A percentile compares a stretch with the other conserved stretches of the same genome.
These are phyloP conservation scores for Fraxinus dipetala DNA, from an alignment of 305 asterid species.

Conservation along the genomic window DNA sequence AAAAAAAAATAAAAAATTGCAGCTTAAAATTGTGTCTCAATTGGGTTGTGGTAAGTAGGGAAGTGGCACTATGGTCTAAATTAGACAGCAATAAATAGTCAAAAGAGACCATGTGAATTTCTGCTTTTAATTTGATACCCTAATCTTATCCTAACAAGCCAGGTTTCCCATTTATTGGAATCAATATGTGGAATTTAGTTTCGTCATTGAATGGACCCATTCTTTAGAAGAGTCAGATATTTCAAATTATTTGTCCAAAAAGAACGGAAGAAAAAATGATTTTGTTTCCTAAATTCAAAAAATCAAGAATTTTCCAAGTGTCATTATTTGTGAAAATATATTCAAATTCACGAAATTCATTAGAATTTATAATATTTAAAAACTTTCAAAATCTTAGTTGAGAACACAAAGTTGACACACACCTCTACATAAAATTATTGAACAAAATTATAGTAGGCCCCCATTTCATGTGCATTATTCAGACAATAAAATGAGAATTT, in stretches of 20 bases:
- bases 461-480: too few species aligned
- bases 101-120: constrained; percentile 27
- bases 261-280: background rate
- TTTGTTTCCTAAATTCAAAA: background rate
- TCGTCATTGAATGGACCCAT: background rate
- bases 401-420: background rate
- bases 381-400: background rate
- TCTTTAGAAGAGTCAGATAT: background rate
- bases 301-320: background rate
- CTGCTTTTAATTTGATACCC: constrained; percentile 7
- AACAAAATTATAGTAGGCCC: too few species aligned
- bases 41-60: background rate
- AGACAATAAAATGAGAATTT: too few species aligned
- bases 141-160: background rate
- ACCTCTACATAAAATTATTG: background rate
- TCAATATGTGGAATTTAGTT: background rate
- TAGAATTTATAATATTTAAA: too few species aligned
- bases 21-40: background rate
- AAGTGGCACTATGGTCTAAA: background rate
- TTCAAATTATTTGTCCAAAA: background rate
- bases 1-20: too few species aligned
- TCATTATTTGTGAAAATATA: background rate
- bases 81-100: constrained; percentile 22
- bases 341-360: background rate
- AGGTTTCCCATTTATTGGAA: background rate